Conservation (phyloP, 176 grass and related monocot species). For the Oryza longistaminata region DNA sequence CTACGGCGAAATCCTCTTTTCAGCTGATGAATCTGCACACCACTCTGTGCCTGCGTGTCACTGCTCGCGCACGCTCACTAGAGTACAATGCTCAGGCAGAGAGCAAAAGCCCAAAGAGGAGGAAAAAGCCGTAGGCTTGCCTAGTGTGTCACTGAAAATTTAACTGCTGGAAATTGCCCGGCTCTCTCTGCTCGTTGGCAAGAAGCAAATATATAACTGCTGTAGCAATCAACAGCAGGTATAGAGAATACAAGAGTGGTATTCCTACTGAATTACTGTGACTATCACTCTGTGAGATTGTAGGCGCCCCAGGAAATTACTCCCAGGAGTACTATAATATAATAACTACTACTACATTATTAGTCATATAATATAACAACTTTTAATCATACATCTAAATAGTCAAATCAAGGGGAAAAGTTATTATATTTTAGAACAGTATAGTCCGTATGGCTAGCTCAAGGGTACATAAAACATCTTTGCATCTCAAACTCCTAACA, state of each 20-base stretch:
- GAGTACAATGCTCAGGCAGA: neutral
- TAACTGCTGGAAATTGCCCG: neutral
- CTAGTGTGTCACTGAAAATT: neutral
- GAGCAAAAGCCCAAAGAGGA: conserved; percentile 9
- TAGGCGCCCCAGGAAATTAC: too few species aligned
- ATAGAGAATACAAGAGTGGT: neutral
- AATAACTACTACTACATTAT: too few species aligned
- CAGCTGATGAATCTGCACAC: neutral
- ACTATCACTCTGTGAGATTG: neutral
- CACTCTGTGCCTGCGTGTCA: neutral
- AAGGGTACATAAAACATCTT: too few species aligned
- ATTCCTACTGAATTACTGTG: neutral
- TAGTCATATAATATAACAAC: too few species aligned
- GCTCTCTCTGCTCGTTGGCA: neutral
- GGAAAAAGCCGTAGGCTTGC: neutral
- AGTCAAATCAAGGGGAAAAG: too few species aligned
- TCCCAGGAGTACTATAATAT: too few species aligned
- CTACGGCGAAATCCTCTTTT: neutral
- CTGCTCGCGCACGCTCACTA: neutral
- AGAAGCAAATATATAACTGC: too few species aligned
- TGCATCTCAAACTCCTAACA: too few species aligned
- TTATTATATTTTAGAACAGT: too few species aligned
- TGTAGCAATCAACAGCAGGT: neutral
- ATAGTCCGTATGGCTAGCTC: too few species aligned
- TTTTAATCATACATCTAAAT: too few species aligned